Percentiles rank a stretch among this genome's conserved stretches.
phyloP scores from a whole-genome alignment of 2,329 filamentous ascomycete genomes.

The Aureobasidium mangrovei region DNA sequence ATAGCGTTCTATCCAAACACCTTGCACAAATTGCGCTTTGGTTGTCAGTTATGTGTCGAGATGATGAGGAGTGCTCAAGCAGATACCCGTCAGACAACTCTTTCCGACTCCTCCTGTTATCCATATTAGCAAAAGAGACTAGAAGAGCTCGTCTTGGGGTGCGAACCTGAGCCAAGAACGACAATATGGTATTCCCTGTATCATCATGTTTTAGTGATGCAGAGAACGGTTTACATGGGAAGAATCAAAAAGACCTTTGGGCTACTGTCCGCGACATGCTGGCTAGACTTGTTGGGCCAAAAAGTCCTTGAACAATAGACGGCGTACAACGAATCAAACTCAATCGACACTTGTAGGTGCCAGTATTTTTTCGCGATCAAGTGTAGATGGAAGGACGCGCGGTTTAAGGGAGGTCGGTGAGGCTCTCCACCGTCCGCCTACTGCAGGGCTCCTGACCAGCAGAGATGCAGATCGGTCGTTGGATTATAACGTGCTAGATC shows the following conservation, averaged over 20 bases:
- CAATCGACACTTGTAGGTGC: not conserved
- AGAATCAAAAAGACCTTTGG: slow-evolving; percentile 19
- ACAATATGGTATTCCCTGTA: slow-evolving; percentile 70
- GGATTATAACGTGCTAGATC: slow-evolving; percentile 5
- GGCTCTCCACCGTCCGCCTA: not conserved
- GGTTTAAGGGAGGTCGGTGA: slow-evolving; percentile 1
- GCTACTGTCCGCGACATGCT: slow-evolving; percentile 25
- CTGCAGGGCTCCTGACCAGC: slow-evolving; percentile 13
- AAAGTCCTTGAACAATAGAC: slow-evolving; percentile 7
- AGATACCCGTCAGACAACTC: slow-evolving; percentile 78
- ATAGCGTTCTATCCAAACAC: slow-evolving; percentile 80
- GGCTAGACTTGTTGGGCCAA: not conserved
- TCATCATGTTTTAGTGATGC: not conserved
- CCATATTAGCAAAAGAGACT: not conserved
- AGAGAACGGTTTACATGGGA: not conserved
- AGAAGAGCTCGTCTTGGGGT: not conserved
- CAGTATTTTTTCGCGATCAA: not conserved
- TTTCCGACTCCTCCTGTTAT: slow-evolving; percentile 75
- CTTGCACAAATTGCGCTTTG: slow-evolving; percentile 82
- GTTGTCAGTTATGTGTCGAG: not conserved
- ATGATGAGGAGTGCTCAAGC: not conserved
- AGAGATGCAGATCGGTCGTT: slow-evolving; percentile 11
- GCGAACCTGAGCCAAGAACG: slow-evolving; percentile 67
- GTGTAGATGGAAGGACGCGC: not conserved
- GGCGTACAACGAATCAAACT: not conserved